Percentiles rank a stretch among this genome's conserved stretches.
Conservation (phyloP, 2,329 filamentous ascomycete species). For the Diaporthe sp. region DNA sequence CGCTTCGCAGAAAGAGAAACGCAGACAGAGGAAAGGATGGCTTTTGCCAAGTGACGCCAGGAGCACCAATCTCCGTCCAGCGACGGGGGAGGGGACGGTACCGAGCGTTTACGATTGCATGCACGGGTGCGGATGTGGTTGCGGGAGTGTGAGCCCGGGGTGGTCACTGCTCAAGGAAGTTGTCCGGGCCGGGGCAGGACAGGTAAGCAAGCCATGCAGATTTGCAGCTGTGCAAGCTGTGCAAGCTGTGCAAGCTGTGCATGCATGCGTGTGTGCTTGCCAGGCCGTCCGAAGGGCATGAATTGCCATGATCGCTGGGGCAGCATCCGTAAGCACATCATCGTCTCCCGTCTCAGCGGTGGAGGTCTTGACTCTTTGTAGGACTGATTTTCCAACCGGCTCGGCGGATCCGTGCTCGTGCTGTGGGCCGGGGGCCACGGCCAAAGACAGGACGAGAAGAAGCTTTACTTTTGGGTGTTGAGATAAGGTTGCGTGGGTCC, state of each 20-base stretch:
- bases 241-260: not conserved
- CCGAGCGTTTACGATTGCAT: conserved; percentile 26
- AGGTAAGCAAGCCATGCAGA: not conserved
- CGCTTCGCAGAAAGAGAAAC: not conserved
- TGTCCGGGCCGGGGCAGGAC: conserved; percentile 24
- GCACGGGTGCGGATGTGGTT: not conserved
- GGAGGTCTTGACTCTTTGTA: conserved; percentile 26
- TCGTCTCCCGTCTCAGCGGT: conserved; percentile 22
- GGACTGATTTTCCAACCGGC: conserved; percentile 34
- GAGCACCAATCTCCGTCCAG: conserved; percentile 25
- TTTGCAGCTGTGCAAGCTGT: not conserved
- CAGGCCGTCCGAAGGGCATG: conserved; percentile 27
- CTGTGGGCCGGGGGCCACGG: not conserved
- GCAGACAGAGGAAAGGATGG: not conserved
- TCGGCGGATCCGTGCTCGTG: conserved; percentile 27
- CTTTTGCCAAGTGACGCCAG: conserved; percentile 27
- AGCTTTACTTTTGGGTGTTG: conserved; percentile 36
- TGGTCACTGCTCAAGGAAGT: conserved; percentile 5
- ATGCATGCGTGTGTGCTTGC: not conserved
- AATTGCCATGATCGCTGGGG: conserved; percentile 16
- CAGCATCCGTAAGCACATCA: conserved; percentile 21
- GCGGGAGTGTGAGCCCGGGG: not conserved
- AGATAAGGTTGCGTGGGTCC: conserved; percentile 37
- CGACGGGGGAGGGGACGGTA: conserved; percentile 12
- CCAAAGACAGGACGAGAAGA: conserved; percentile 30